phyloP scores from a whole-genome alignment of 2,329 filamentous ascomycete genomes.

The Incumbomyces lentus region DNA sequence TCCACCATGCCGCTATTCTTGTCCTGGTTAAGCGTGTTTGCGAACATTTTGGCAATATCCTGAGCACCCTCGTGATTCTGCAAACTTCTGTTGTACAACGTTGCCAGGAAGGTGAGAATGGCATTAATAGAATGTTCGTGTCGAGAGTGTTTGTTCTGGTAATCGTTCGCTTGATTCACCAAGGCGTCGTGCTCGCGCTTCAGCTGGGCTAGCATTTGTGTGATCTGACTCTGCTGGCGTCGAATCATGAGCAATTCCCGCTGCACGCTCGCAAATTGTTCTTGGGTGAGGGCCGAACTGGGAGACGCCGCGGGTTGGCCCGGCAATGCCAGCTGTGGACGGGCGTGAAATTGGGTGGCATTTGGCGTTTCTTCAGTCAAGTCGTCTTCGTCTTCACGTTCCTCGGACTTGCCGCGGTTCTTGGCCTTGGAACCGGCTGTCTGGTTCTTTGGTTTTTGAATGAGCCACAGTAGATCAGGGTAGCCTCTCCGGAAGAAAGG shows the following conservation, averaged over 20 bases:
- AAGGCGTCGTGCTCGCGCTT: constrained; percentile 79
- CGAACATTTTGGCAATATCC: constrained; percentile 76
- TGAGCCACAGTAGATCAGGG: constrained; percentile 87
- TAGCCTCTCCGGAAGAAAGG: constrained; percentile 90
- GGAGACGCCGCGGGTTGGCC: constrained; percentile 19
- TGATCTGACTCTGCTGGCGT: constrained; percentile 77
- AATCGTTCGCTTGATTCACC: constrained; percentile 76
- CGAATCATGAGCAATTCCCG: constrained; percentile 73
- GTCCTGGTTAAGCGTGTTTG: constrained; percentile 53
- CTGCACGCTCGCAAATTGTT: constrained; percentile 67
- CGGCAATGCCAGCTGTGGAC: constrained; percentile 32
- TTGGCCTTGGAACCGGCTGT: constrained; percentile 42
- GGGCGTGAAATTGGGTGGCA: constrained; percentile 26
- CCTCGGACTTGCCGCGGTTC: constrained; percentile 38
- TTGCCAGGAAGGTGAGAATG: constrained; percentile 93
- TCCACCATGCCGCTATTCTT: constrained; percentile 51
- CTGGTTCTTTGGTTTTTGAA: constrained; percentile 83
- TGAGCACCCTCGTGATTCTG: constrained; percentile 68
- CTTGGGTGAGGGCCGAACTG: constrained; percentile 43
- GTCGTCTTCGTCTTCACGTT: constrained; percentile 57
- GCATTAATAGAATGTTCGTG: constrained; percentile 98
- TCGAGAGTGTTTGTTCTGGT: constrained; percentile 86
- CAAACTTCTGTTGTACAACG: constrained; percentile 87
- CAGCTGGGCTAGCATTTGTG: constrained; percentile 66
- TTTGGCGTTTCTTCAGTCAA: constrained; percentile 47